Conservation (phyloP, 1,284 basidiomycete species). For the Serendipita sp. region DNA sequence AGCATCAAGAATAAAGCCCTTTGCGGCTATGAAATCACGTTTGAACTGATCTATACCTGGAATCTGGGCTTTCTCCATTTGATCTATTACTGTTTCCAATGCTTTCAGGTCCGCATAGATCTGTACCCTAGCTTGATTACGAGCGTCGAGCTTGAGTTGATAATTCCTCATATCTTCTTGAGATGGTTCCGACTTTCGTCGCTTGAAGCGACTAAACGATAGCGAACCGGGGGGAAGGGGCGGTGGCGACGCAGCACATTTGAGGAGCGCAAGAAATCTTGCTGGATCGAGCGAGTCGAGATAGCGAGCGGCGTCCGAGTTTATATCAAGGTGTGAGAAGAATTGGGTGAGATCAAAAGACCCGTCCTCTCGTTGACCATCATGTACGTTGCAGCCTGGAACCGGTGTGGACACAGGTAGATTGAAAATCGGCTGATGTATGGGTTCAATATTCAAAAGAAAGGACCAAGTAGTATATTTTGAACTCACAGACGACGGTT, state of each 20-base stretch:
- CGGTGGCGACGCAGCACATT: background rate
- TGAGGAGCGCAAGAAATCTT: background rate
- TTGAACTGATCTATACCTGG: background rate
- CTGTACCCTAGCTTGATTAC: background rate
- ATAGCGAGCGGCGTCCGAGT: background rate
- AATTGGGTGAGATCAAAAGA: background rate
- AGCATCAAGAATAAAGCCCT: background rate
- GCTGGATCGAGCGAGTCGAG: background rate
- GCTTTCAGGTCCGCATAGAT: background rate
- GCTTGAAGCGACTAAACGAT: background rate
- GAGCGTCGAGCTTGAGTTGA: background rate
- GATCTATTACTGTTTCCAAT: background rate
- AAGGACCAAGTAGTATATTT: too few relatives aligned
- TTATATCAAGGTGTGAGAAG: background rate
- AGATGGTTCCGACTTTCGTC: conserved; percentile 2
- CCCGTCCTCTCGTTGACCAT: background rate
- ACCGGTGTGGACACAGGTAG: background rate
- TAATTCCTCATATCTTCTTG: background rate
- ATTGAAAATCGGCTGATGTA: background rate
- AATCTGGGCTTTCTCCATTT: background rate
- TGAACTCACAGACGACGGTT: too few relatives aligned
- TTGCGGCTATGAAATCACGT: background rate
- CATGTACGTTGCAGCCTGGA: background rate
- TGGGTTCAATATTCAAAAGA: too few relatives aligned
- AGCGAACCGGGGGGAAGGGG: background rate